phyloP scores from a whole-genome alignment of 305 asterid species.

The Fraxinus latifolia region DNA sequence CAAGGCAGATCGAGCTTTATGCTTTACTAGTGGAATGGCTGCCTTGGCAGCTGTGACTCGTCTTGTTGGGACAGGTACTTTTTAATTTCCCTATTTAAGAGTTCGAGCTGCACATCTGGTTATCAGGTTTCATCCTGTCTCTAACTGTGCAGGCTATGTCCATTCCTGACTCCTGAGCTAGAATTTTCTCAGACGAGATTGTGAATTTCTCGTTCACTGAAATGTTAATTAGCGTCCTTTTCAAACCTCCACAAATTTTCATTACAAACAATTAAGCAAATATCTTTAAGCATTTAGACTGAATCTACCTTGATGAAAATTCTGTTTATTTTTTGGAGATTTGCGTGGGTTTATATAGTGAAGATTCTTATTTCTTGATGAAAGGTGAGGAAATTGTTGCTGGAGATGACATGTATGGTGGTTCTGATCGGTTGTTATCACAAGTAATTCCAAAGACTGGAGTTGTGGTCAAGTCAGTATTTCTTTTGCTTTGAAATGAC shows the following conservation, averaged over 20 bases:
- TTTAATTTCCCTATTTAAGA: not conserved
- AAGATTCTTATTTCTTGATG: constrained; percentile 3
- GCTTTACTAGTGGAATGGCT: constrained; percentile 97
- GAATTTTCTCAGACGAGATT: not conserved
- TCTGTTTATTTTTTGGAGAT: constrained; percentile 5
- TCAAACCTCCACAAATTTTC: not conserved
- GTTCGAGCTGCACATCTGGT: not conserved
- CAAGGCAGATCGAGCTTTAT: constrained; percentile 76
- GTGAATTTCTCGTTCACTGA: constrained; percentile 7
- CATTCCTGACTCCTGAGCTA: not conserved
- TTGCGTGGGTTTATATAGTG: not conserved
- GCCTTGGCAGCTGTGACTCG: constrained; percentile 80
- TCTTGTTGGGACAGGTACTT: constrained; percentile 67
- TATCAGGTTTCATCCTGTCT: not conserved
- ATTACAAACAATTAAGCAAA: not conserved
- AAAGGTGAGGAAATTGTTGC: constrained; percentile 83
- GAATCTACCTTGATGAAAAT: not conserved
- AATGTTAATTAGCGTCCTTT: not conserved
- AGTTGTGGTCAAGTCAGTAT: constrained; percentile 67
- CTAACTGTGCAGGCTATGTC: not conserved
- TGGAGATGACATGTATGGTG: constrained; percentile 91
- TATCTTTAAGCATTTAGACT: not conserved
- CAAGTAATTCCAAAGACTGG: constrained; percentile 70
- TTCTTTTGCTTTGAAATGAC: not conserved
- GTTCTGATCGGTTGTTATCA: constrained; percentile 85